Conservation (phyloP, 108 stramenopile species). For the Parmales sp. region DNA sequence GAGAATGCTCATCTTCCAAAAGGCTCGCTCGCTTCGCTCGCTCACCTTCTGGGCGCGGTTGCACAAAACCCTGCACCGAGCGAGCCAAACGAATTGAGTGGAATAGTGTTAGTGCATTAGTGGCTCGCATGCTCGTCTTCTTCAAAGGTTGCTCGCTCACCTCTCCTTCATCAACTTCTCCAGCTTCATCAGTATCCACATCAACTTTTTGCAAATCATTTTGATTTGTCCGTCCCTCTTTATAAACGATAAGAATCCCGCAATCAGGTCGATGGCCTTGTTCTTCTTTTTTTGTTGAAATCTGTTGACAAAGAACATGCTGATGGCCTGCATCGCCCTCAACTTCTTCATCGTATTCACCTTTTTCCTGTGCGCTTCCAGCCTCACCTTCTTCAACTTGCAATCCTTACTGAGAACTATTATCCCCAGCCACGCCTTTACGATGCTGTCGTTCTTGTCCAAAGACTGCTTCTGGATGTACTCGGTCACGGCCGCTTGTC, state of each 20-base stretch:
- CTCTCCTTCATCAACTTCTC: background rate
- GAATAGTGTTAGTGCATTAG: background rate
- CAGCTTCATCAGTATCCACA: background rate
- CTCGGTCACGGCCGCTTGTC: background rate
- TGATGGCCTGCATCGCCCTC: background rate
- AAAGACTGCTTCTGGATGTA: slow-evolving; percentile 1
- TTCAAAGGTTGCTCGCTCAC: background rate
- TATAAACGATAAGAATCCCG: background rate
- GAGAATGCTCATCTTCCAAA: no score
- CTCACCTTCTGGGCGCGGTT: no score
- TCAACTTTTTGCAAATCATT: background rate
- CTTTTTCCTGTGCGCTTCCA: background rate
- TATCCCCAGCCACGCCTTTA: background rate
- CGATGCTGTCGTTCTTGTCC: background rate
- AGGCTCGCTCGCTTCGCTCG: no score
- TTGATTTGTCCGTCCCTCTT: slow-evolving; percentile 5
- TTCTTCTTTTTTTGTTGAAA: background rate
- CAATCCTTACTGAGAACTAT: background rate
- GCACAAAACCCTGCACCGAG: background rate
- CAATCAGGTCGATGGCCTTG: background rate
- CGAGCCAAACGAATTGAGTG: background rate
- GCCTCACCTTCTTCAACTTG: background rate
- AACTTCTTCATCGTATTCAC: background rate
- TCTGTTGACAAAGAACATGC: background rate
- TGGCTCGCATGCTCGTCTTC: no score